A percentile compares a stretch with the other conserved stretches of the same genome.
Evolutionary conservation across 139 green algal species (phyloP).

Genomic region (Chlorella sp.): DNA sequence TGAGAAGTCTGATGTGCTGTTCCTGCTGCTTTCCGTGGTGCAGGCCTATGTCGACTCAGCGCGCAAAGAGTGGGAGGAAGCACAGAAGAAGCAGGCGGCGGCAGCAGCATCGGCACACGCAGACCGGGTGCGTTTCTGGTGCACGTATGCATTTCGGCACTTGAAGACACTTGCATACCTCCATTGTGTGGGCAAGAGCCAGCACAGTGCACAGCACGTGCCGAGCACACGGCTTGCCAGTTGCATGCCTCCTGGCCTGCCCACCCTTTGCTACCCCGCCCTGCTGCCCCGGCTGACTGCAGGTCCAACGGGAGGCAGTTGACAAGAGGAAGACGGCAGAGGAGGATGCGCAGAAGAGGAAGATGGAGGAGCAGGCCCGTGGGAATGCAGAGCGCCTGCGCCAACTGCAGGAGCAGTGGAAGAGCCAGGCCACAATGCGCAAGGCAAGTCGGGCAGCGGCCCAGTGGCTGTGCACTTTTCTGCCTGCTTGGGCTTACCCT

Average conservation of each 20-base stretch:
- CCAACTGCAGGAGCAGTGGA: slow-evolving; percentile 50
- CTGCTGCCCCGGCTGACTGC: neutral
- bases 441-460: slow-evolving; percentile 30
- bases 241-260: neutral
- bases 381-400: slow-evolving; percentile 41
- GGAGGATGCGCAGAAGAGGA: slow-evolving; percentile 31
- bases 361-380: slow-evolving; percentile 35
- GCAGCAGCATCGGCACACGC: neutral
- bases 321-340: slow-evolving; percentile 5
- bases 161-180: neutral
- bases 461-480: neutral
- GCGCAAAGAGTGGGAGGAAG: slow-evolving; percentile 9
- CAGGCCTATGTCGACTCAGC: neutral
- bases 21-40: neutral
- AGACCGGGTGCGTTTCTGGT: neutral
- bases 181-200: neutral
- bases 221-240: neutral
- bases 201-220: neutral
- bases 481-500: too few species aligned
- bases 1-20: too few species aligned
- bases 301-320: neutral
- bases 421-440: slow-evolving; percentile 33
- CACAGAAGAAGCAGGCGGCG: neutral
- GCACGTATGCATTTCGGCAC: neutral
- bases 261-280: neutral